Percentiles rank a stretch among this genome's conserved stretches.
Conservation (phyloP, 805 yeast species). For the Clavispora fructus region DNA sequence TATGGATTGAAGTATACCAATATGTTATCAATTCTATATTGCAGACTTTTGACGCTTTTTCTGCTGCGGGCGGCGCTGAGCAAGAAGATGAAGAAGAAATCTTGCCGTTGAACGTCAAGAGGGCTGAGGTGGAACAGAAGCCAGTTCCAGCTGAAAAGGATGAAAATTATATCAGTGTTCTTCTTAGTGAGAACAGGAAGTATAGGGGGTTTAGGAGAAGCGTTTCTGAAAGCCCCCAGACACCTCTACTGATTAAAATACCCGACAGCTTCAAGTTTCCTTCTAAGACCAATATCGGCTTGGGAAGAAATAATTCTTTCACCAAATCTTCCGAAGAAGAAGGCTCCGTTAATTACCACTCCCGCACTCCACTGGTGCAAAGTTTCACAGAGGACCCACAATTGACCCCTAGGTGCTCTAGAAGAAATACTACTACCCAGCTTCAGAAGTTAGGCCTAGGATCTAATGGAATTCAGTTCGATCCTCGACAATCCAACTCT, state of each 20-base stretch:
- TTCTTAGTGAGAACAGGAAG: constrained; percentile 27
- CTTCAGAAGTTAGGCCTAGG: constrained; percentile 7
- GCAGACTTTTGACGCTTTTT: constrained; percentile 11
- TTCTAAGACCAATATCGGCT: neutral
- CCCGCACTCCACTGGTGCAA: neutral
- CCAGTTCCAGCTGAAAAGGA: neutral
- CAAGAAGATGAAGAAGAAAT: constrained; percentile 12
- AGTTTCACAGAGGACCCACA: constrained; percentile 14
- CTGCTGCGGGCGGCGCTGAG: constrained; percentile 3
- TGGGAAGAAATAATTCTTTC: neutral
- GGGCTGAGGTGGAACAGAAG: neutral
- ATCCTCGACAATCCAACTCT: constrained; percentile 10
- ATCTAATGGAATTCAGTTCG: constrained; percentile 3
- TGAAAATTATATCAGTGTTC: constrained; percentile 17
- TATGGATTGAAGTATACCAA: constrained; percentile 38
- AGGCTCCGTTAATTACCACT: neutral
- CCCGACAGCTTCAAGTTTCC: constrained; percentile 2
- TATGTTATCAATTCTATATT: constrained; percentile 35
- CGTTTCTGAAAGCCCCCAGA: constrained; percentile 10
- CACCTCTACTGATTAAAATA: constrained; percentile 2
- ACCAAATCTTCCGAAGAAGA: neutral
- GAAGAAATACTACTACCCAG: constrained; percentile 15
- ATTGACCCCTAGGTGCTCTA: constrained; percentile 21
- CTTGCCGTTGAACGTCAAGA: constrained; percentile 23
- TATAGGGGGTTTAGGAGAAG: constrained; percentile 41